These are phyloP conservation scores for Penicillium hesseltinei DNA, from an alignment of 2,329 filamentous ascomycete genomes.

Conservation along the genomic window DNA sequence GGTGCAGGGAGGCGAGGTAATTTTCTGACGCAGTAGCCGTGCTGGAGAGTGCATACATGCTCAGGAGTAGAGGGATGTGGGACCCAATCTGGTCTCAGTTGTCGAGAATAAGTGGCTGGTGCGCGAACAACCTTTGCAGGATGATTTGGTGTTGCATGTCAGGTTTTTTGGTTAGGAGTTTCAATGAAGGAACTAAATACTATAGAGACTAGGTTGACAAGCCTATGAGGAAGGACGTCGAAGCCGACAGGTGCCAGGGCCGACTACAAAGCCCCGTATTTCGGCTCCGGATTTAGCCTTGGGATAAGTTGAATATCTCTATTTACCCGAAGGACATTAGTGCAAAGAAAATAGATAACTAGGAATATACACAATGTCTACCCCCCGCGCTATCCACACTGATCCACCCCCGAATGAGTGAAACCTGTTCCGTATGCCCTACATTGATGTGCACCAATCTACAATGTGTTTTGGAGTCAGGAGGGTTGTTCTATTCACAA, in stretches of 20 bases:
- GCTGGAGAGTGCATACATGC: neutral
- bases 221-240: neutral
- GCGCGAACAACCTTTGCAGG: neutral
- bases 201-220: neutral
- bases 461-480: neutral
- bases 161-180: neutral
- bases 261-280: neutral
- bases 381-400: slow-evolving; percentile 46
- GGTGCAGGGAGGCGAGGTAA: neutral
- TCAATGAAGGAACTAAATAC: neutral
- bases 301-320: neutral
- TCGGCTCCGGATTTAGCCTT: neutral
- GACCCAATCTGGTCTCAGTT: no score
- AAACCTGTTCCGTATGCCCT: neutral
- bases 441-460: neutral
- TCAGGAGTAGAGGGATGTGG: neutral
- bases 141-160: neutral
- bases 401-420: slow-evolving; percentile 19
- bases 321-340: neutral
- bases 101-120: no score
- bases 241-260: neutral
- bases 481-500: slow-evolving; percentile 5
- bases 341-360: neutral
- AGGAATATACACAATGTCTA: neutral
- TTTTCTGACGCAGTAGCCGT: neutral